These are phyloP conservation scores for Catharanthus roseus DNA, from an alignment of 257 asterid genomes.

Conservation along the genomic window DNA sequence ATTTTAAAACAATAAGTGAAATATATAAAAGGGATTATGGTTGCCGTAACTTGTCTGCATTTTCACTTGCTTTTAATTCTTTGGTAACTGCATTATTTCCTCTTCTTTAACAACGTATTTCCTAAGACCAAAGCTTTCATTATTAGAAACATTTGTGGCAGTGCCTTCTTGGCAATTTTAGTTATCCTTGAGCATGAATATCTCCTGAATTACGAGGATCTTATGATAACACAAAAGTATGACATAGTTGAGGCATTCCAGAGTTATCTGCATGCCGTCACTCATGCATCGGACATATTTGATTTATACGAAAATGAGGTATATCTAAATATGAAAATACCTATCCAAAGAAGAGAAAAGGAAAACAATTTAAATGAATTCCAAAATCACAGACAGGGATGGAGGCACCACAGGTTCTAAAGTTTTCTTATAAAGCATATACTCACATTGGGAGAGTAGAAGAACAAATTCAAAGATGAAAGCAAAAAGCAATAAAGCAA, in stretches of 20 bases:
- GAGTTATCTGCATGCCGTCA: background rate
- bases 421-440: background rate
- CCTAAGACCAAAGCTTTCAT: background rate
- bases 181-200: background rate
- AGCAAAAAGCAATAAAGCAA: background rate
- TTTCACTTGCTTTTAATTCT: background rate
- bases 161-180: background rate
- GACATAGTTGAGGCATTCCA: background rate
- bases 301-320: background rate
- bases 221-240: background rate
- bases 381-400: background rate
- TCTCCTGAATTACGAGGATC: conserved; percentile 1
- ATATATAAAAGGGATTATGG: background rate
- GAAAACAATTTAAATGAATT: background rate
- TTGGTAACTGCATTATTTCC: background rate
- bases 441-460: background rate
- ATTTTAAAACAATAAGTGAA: background rate
- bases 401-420: background rate
- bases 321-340: too few species aligned
- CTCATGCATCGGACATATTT: background rate
- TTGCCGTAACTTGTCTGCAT: background rate
- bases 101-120: background rate
- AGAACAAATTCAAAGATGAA: background rate
- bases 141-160: background rate
- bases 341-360: background rate